phyloP scores from a whole-genome alignment of 2,329 filamentous ascomycete genomes.

The Phyllosticta citribraziliensis region DNA sequence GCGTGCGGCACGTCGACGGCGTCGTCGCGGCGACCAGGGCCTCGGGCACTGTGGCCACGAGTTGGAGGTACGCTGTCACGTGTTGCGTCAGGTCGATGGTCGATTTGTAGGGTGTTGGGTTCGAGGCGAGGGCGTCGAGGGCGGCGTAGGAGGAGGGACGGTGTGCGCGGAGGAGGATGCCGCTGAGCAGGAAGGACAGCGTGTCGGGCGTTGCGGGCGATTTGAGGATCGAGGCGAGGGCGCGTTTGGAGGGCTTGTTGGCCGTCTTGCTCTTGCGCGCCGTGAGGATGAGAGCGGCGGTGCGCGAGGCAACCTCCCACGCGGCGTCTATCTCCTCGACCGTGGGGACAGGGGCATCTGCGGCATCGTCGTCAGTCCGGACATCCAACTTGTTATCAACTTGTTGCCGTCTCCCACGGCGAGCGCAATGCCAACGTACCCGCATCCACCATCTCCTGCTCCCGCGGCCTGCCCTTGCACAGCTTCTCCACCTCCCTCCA shows the following conservation, averaged over 20 bases:
- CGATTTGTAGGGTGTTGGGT: constrained; percentile 33
- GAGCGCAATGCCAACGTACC: neutral
- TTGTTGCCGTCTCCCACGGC: neutral
- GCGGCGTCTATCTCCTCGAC: constrained; percentile 1
- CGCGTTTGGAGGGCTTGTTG: constrained; percentile 9
- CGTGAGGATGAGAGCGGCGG: neutral
- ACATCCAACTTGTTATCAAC: constrained; percentile 11
- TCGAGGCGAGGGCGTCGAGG: constrained; percentile 29
- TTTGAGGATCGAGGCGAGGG: neutral
- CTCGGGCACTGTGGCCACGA: constrained; percentile 30
- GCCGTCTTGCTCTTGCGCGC: constrained; percentile 24
- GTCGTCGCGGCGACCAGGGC: constrained; percentile 26
- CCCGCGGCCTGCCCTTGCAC: constrained; percentile 20
- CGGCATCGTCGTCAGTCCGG: constrained; percentile 16
- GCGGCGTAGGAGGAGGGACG: constrained; percentile 22
- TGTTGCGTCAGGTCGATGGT: constrained; percentile 30
- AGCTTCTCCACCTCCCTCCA: constrained; percentile 27
- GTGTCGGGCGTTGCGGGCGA: constrained; percentile 25
- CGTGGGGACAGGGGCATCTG: constrained; percentile 3
- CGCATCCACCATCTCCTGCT: constrained; percentile 18
- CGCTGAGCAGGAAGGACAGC: constrained; percentile 34
- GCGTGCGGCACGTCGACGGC: constrained; percentile 22
- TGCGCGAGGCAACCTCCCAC: neutral
- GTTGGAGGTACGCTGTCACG: constrained; percentile 33
- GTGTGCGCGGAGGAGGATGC: constrained; percentile 24